Conservation (phyloP, 257 asterid genomes). For the Rauvolfia tetraphylla region DNA sequence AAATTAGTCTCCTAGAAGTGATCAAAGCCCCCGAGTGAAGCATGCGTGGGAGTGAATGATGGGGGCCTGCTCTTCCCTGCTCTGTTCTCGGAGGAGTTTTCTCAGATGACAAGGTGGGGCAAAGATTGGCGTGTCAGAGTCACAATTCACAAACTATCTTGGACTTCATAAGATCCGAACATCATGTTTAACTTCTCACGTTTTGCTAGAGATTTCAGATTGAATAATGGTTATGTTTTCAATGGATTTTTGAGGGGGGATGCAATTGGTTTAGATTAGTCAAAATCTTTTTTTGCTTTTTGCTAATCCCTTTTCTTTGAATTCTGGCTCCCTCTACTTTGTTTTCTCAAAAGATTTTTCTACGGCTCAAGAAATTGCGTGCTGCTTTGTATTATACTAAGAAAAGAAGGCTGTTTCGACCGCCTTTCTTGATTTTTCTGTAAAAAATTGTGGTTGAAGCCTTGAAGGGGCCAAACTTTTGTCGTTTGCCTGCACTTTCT, state of each 20-base stretch:
- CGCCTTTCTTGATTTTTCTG: slow-evolving; percentile 19
- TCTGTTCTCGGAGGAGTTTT: neutral
- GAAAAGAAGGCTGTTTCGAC: slow-evolving; percentile 14
- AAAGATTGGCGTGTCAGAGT: slow-evolving; percentile 38
- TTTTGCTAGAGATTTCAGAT: slow-evolving; percentile 21
- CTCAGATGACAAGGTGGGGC: slow-evolving; percentile 11
- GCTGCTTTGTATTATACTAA: slow-evolving; percentile 6
- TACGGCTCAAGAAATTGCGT: slow-evolving; percentile 21
- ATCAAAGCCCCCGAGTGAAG: slow-evolving; percentile 14
- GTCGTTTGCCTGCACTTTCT: slow-evolving; percentile 16
- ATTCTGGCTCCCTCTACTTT: slow-evolving; percentile 17
- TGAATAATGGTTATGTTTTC: slow-evolving; percentile 20
- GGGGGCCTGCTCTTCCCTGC: neutral
- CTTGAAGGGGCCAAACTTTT: slow-evolving; percentile 34
- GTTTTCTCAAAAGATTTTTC: slow-evolving; percentile 21
- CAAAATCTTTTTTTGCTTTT: slow-evolving; percentile 22
- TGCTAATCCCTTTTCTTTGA: slow-evolving; percentile 20
- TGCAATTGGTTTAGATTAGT: slow-evolving; percentile 30
- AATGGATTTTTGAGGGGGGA: slow-evolving; percentile 37
- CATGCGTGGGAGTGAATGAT: slow-evolving; percentile 29
- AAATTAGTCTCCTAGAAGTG: slow-evolving; percentile 16
- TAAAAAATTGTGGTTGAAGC: slow-evolving; percentile 19
- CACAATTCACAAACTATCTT: slow-evolving; percentile 32
- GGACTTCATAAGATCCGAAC: slow-evolving; percentile 42
- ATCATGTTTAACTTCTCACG: slow-evolving; percentile 41